Conservation (phyloP, 23 red algal species). For the Cyanidiococcus yangmingshanensis region DNA sequence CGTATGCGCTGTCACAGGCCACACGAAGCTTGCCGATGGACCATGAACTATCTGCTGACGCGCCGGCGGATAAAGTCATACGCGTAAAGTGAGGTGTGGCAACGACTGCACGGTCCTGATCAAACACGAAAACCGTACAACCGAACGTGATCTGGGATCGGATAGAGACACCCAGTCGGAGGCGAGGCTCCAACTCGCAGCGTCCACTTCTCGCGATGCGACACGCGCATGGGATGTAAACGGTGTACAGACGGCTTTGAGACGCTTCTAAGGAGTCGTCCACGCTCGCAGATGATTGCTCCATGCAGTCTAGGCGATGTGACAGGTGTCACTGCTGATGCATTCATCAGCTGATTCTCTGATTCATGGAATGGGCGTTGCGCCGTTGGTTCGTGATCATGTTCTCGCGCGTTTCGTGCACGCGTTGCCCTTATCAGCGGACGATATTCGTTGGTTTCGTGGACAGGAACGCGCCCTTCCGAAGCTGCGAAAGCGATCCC, state of each 20-base stretch:
- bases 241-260: neutral
- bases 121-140: neutral
- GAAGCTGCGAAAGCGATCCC: too few species aligned
- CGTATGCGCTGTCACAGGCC: neutral
- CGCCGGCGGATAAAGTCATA: neutral
- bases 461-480: too few species aligned
- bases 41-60: neutral
- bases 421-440: too few species aligned
- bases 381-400: too few species aligned
- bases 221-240: neutral
- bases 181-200: neutral
- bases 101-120: neutral
- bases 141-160: neutral
- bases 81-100: neutral
- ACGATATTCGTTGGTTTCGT: too few species aligned
- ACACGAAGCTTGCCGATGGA: neutral
- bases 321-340: too few species aligned
- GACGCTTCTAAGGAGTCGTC: too few species aligned
- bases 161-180: neutral
- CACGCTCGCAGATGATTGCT: too few species aligned
- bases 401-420: too few species aligned
- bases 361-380: too few species aligned
- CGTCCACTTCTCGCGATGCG: neutral
- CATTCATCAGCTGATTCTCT: too few species aligned
- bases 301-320: too few species aligned